Evolutionary conservation across 116 monocot species (phyloP).

Genomic region (Cymodocea nodosa): DNA sequence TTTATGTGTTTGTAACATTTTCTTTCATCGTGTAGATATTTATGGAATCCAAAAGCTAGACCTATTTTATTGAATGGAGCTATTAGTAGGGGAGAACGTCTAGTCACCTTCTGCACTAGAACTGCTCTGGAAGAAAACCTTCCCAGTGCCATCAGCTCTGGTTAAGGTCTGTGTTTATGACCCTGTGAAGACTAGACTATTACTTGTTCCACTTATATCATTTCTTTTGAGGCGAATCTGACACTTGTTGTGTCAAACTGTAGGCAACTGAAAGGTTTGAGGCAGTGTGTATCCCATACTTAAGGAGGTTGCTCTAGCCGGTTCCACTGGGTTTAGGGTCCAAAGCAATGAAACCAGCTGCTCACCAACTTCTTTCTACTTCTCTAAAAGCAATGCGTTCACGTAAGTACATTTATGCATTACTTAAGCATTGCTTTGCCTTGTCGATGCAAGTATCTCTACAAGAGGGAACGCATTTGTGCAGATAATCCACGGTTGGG

Average conservation of each 20-base stretch:
- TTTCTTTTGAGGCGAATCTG: neutral
- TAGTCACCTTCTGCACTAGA: slow-evolving; percentile 78
- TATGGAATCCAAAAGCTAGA: slow-evolving; percentile 55
- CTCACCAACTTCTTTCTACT: slow-evolving; percentile 56
- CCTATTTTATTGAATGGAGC: slow-evolving; percentile 72
- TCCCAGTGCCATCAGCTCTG: slow-evolving; percentile 51
- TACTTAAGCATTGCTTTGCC: neutral
- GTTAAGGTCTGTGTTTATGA: slow-evolving; percentile 52
- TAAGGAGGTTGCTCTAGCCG: slow-evolving; percentile 78
- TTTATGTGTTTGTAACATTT: neutral
- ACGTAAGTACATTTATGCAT: slow-evolving; percentile 32
- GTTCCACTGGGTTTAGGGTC: slow-evolving; percentile 67
- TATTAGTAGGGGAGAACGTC: slow-evolving; percentile 82
- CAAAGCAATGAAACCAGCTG: slow-evolving; percentile 83
- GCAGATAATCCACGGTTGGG: slow-evolving; percentile 58
- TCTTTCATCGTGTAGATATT: slow-evolving; percentile 23
- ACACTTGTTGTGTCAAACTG: neutral
- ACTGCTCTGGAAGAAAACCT: slow-evolving; percentile 64
- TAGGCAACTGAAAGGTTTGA: slow-evolving; percentile 95
- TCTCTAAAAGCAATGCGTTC: slow-evolving; percentile 49
- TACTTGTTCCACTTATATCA: too few relatives aligned
- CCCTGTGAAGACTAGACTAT: too few relatives aligned
- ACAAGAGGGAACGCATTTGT: neutral
- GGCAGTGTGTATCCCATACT: slow-evolving; percentile 67
- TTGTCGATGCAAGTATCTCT: neutral